Evolutionary conservation across 1,139 yeast species (phyloP).

Genomic region (Lodderomyces jiufengensis): DNA sequence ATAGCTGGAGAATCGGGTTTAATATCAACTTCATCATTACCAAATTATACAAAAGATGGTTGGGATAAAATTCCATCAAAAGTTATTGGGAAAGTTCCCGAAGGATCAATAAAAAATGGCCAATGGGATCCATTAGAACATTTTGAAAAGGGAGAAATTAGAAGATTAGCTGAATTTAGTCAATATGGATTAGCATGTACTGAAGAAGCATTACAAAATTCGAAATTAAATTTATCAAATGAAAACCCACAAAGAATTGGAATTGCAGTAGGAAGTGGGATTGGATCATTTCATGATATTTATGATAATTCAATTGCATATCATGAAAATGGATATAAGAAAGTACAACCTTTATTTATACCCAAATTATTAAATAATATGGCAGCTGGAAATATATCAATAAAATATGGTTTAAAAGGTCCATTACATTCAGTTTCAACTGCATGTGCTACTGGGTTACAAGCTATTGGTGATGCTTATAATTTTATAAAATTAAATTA

Average conservation of each 20-base stretch:
- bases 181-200: conserved; percentile 81
- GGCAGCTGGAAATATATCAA: conserved; percentile 93
- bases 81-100: conserved; percentile 73
- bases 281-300: conserved; percentile 81
- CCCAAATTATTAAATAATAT: conserved; percentile 83
- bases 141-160: conserved; percentile 40
- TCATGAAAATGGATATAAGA: conserved; percentile 54
- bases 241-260: conserved; percentile 45
- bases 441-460: conserved; percentile 96
- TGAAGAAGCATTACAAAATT: conserved; percentile 68
- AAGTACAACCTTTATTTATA: conserved; percentile 79
- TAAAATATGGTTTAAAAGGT: conserved; percentile 70
- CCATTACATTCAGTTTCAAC: conserved; percentile 88
- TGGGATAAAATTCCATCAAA: conserved; percentile 66
- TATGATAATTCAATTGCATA: conserved; percentile 58
- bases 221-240: conserved; percentile 38
- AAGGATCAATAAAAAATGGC: conserved; percentile 47
- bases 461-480: conserved; percentile 89
- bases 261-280: conserved; percentile 88
- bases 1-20: conserved; percentile 54
- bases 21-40: conserved; percentile 47
- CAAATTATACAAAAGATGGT: conserved; percentile 41
- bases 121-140: conserved; percentile 50
- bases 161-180: conserved; percentile 68
- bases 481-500: conserved; percentile 76